phyloP scores from a whole-genome alignment of 2,329 filamentous ascomycete genomes.

The Exophiala viscosa region DNA sequence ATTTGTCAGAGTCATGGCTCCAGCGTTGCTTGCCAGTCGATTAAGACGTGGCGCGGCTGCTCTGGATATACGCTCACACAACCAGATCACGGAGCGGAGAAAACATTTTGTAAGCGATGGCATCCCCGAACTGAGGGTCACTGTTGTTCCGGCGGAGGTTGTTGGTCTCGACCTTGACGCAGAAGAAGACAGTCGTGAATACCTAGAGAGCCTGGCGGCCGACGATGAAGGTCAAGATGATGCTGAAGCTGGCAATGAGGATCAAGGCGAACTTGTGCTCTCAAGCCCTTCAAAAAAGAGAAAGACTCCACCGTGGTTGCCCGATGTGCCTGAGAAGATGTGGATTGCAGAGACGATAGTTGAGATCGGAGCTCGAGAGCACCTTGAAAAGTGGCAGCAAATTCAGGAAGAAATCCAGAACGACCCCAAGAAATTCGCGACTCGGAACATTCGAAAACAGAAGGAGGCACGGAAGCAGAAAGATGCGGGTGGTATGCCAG shows the following conservation, averaged over 20 bases:
- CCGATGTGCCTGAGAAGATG: constrained; percentile 59
- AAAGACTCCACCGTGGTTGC: constrained; percentile 56
- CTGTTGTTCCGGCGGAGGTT: constrained; percentile 70
- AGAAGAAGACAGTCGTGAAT: constrained; percentile 63
- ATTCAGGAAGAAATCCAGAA: constrained; percentile 26
- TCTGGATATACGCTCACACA: constrained; percentile 24
- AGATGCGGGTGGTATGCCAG: constrained; percentile 11
- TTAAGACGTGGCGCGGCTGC: constrained; percentile 34
- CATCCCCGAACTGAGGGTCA: constrained; percentile 71
- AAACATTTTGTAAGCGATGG: constrained; percentile 71
- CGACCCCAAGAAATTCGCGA: constrained; percentile 27
- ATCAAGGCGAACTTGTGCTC: constrained; percentile 32
- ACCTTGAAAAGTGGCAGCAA: constrained; percentile 63
- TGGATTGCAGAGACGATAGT: constrained; percentile 68
- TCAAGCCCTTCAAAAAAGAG: constrained; percentile 43
- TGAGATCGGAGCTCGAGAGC: constrained; percentile 61
- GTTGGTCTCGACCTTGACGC: constrained; percentile 71
- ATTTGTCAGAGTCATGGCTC: constrained; percentile 75
- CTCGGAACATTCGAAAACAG: constrained; percentile 25
- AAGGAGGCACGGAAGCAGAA: constrained; percentile 4
- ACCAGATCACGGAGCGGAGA: constrained; percentile 59
- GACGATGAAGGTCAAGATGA: constrained; percentile 33
- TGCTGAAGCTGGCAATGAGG: constrained; percentile 31
- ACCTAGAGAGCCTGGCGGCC: constrained; percentile 32
- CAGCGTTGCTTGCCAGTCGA: constrained; percentile 67